Conservation (phyloP, 805 yeast genomes). For the Starmerella apicola region DNA sequence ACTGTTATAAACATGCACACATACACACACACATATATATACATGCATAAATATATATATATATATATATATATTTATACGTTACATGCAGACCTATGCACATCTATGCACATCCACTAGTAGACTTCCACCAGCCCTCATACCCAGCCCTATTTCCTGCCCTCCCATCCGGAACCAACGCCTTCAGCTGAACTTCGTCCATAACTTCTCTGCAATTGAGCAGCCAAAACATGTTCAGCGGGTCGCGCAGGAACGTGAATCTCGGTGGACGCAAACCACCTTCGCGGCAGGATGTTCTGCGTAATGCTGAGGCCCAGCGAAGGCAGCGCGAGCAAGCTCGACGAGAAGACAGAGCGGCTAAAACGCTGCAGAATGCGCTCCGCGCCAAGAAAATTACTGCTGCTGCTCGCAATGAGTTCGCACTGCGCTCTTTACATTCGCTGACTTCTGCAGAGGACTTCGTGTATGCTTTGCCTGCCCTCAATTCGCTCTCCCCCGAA, state of each 20-base stretch:
- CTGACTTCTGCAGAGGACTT: not conserved
- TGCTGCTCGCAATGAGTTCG: constrained; percentile 6
- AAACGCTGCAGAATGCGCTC: constrained; percentile 38
- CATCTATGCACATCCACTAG: too few species aligned
- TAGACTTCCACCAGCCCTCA: too few species aligned
- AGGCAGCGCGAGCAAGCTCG: constrained; percentile 48
- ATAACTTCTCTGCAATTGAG: too few species aligned
- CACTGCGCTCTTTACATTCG: constrained; percentile 19
- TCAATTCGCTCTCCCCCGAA: not conserved
- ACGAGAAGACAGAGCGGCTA: constrained; percentile 37
- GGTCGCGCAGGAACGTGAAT: constrained; percentile 51
- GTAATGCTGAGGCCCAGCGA: constrained; percentile 54
- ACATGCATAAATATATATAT: too few species aligned
- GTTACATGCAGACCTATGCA: too few species aligned
- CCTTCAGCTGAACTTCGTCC: too few species aligned
- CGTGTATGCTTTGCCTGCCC: constrained; percentile 4
- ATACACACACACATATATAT: too few species aligned
- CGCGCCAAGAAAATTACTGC: constrained; percentile 24
- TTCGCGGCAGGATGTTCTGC: constrained; percentile 37
- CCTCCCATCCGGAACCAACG: too few species aligned
- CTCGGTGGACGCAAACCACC: constrained; percentile 39
- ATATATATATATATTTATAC: too few species aligned
- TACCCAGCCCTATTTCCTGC: too few species aligned
- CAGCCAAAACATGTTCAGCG: constrained; percentile 50
- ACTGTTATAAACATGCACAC: too few species aligned